phyloP scores from a whole-genome alignment of 2,329 filamentous ascomycete genomes.

The Trichoderma hamatum region DNA sequence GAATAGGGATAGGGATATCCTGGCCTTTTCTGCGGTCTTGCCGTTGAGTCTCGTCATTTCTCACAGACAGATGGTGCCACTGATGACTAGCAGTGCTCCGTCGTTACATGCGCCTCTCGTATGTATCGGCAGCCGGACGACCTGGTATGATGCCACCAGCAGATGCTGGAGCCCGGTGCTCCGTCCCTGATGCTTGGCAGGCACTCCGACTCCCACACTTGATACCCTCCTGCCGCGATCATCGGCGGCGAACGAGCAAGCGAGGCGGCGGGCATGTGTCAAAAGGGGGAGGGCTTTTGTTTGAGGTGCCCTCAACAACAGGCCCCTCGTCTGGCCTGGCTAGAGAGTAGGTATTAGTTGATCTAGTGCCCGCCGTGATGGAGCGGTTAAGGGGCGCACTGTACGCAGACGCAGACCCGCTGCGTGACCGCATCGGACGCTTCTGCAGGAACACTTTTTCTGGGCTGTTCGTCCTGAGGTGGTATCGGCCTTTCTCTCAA shows the following conservation, averaged over 20 bases:
- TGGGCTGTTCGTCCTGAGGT: neutral
- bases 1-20: slow-evolving; percentile 3
- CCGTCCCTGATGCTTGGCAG: slow-evolving; percentile 1
- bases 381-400: slow-evolving; percentile 21
- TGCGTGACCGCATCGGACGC: slow-evolving; percentile 25
- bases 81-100: slow-evolving; percentile 11
- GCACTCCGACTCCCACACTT: neutral
- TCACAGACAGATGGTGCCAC: slow-evolving; percentile 18
- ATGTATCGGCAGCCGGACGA: neutral
- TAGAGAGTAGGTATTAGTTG: neutral
- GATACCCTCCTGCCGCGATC: slow-evolving; percentile 16
- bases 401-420: slow-evolving; percentile 18
- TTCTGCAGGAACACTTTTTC: slow-evolving; percentile 29
- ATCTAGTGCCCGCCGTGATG: neutral
- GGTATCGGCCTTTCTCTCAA: neutral
- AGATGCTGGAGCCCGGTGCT: neutral
- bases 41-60: slow-evolving; percentile 12
- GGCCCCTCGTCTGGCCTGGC: slow-evolving; percentile 11
- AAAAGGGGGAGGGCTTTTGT: slow-evolving; percentile 20
- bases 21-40: slow-evolving; percentile 13
- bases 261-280: slow-evolving; percentile 19
- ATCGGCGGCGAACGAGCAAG: slow-evolving; percentile 18
- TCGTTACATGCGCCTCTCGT: neutral
- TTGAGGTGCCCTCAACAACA: neutral
- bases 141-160: slow-evolving; percentile 5